Evolutionary conservation across 352 stramenopile genomes (phyloP), one percentile per base, ranked within the genome.

Genomic region (Phytophthora citrophthora): DNA sequence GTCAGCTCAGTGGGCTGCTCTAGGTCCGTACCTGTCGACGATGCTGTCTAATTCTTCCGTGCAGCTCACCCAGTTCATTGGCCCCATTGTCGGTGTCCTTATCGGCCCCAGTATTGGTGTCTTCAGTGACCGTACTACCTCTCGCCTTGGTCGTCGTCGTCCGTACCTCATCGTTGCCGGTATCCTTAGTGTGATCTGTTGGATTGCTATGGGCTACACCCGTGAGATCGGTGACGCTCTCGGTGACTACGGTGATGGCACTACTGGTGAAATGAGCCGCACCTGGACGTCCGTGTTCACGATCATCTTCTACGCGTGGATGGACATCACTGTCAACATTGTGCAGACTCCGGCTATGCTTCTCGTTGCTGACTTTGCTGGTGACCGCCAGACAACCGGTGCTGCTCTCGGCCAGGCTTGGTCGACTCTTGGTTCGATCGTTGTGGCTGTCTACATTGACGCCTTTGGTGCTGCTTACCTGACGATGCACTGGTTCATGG

Each of bases 161-260:
- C 74, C 74, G 4, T 79, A 76, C 57, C 48, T 88, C 23, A 50
- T 83, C 23, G 57, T 62, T 20, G 76, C 66, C 12, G 68, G 60
- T 26, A 38, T 87, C 16, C 50, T 70, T 38, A 84, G 62, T 56
- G 51, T 70, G 0, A 58, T 81, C 38, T 88, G 79, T 63, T 88
- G 71, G 76, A 76, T 72, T 18, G 53, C 77, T 24, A 86, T 88
- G 76, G 78, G 74, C 48, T 83, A 81, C 65, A 83, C 76, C 4
- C 56, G 72, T 9, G 61, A 71, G 23, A 71, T 71, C 20, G 63
- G 56, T 4, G 56, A 67, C 6, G 55, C 56, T 29, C 49, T 71
- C 53, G 74, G 60, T 29, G 64, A 72, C 48, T 16, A 41, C 18
- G 64, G 64, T 18, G 46, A 65, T 15, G 49, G 54, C 16, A 18